Evolutionary conservation across 1,284 basidiomycete species (phyloP), one percentile per base, ranked within the genome.

Genomic region (Wolfiporia cocos): DNA sequence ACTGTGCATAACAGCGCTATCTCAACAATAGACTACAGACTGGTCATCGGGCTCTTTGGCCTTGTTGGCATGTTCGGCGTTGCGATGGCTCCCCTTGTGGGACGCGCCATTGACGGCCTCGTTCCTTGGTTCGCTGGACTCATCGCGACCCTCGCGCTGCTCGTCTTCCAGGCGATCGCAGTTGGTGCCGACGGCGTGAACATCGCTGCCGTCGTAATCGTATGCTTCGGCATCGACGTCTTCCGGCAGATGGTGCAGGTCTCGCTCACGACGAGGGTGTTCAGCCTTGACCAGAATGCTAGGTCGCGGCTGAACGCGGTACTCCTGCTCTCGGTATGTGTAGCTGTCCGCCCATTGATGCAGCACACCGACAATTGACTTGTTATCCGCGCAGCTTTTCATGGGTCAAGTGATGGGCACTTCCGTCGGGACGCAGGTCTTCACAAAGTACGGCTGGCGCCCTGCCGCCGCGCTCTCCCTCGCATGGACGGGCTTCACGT

Each of bases 1-100:
- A 15, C 18, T 6, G 21, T 22, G 22, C 30, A 34, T 6, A 5
- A 14, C 32, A 20, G n/a, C n/a, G n/a, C n/a, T n/a, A n/a, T n/a
- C n/a, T n/a, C n/a, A n/a, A n/a, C n/a, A n/a, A n/a, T n/a, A 6
- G n/a, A n/a, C 19, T 10, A 26, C 22, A 70, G 67, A 0, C 55
- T 77, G 19, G 57, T 66, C n/a, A 77, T 76, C 37, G 75, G 76
- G 10, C 61, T 80, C 4, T 76, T 79, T 51, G 76, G 75, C 7
- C 62, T 78, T 3, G 57, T 78, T 3, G 78, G 78, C 10, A 61
- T 74, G 31, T 51, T 70, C n/a, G 66, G 65, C 21, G 71, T 77
- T 5, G 50, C 65, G 20, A 57, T 67, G 21, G 71, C 71, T 0
- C 76, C 76, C 0, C 57, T 74, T 35, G 64, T 72, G 39, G 78